Evolutionary conservation across 176 grass and related monocot genomes (phyloP).

Genomic region (Phoenix roebelenii): DNA sequence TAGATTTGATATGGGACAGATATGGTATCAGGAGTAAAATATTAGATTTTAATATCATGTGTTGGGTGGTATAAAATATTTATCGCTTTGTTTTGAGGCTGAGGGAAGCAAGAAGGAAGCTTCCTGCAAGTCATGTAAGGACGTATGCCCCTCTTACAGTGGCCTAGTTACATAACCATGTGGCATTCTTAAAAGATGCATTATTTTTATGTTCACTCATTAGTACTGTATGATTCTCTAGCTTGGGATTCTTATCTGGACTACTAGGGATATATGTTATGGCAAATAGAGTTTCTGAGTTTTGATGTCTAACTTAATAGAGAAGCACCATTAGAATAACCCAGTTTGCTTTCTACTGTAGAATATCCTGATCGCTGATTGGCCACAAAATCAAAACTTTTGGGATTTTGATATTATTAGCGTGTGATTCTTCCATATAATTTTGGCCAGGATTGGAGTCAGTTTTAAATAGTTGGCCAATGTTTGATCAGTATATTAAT

Average conservation of each 20-base stretch:
- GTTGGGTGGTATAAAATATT: slow-evolving; percentile 15
- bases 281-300: slow-evolving; percentile 9
- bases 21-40: slow-evolving; percentile 14
- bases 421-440: too few species aligned
- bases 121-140: slow-evolving; percentile 28
- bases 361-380: too few species aligned
- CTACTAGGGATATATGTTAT: neutral
- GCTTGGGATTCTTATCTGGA: slow-evolving; percentile 33
- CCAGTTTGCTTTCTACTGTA: slow-evolving; percentile 15
- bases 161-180: slow-evolving; percentile 10
- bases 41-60: slow-evolving; percentile 7
- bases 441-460: too few species aligned
- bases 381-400: too few species aligned
- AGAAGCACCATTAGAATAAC: slow-evolving; percentile 22
- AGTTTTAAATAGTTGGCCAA: too few species aligned
- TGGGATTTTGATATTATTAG: too few species aligned
- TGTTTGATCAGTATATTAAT: too few species aligned
- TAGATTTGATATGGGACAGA: too few species aligned
- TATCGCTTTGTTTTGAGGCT: slow-evolving; percentile 26
- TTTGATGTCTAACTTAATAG: slow-evolving; percentile 1
- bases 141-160: slow-evolving; percentile 5
- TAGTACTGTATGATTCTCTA: slow-evolving; percentile 23
- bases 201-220: slow-evolving; percentile 20
- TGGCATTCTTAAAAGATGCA: slow-evolving; percentile 10
- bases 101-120: slow-evolving; percentile 31